Base-by-base conservation (phyloP, 495 filamentous ascomycete genomes). In the Penicillium herquei region DNA sequence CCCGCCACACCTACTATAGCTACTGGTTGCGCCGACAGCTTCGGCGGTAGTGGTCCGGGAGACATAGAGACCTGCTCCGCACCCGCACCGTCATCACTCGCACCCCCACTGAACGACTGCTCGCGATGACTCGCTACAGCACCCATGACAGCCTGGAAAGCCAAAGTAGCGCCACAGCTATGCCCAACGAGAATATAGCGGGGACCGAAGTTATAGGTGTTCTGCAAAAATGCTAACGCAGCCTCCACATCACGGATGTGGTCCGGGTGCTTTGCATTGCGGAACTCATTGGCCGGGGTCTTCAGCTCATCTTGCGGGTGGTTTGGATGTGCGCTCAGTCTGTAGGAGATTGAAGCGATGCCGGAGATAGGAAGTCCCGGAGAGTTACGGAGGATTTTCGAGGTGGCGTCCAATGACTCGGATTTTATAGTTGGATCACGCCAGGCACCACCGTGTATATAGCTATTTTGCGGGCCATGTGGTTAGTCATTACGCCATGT, bases 401-500 rank as follows among this genome's bases (percentile, higher is more conserved):
- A 66, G 12, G 78, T 72, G 5, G 76, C 70, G 18, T 68, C 57
- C 55, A 87, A 83, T n/a, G 72, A 71, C 7, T 72, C 55, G 14
- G 81, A 70, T 49, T 77, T 81, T 17, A 85, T 69, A 44, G 66
- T 68, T 43, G 91, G 91, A 64, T 96, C 91, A 54, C 89, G 83
- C 89, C 90, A 96, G 63, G 88, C 92, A 63, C 92, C 92, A 61
- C 92, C 91, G 73, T 96, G 92, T 68, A 96, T 86, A 73, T 84
- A 92, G 62, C 87, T 84, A 50, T 9, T n/a, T n/a, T 14, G 43
- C 32, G n/a, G 9, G 30, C 9, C 21, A 14, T 26, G 11, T 3
- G 9, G 49, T 59, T 30, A 47, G 48, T 18, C 42, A 30, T 44
- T 32, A 41, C 13, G 21, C 21, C 53, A 40, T 45, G 49, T 18